Conservation (phyloP, 208 protist genomes). For the Crithidia bombi region DNA sequence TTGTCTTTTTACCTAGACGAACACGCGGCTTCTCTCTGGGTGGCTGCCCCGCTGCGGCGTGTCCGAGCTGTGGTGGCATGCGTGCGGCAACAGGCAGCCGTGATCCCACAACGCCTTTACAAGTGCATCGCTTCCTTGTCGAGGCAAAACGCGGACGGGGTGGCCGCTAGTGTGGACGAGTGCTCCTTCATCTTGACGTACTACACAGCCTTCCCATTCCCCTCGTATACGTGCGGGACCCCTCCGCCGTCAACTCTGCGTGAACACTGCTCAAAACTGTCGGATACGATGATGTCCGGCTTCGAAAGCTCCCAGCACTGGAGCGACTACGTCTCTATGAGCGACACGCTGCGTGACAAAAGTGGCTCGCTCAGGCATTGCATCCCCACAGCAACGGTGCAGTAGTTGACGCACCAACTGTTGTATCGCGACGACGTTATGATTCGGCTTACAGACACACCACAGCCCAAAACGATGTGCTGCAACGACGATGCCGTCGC, state of each 20-base stretch:
- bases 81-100: no score
- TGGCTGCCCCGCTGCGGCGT: no score
- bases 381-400: background rate
- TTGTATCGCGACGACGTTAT: background rate
- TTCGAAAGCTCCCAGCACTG: background rate
- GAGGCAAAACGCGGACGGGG: no score
- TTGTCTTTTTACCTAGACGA: no score
- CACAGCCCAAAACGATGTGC: background rate
- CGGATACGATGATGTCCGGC: conserved; percentile 9
- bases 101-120: no score
- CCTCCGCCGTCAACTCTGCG: background rate
- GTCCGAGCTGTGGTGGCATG: no score
- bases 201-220: background rate
- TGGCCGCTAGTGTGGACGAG: no score
- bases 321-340: background rate
- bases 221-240: background rate
- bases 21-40: no score
- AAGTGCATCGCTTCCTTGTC: no score
- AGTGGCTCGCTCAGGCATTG: no score
- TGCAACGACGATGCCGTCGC: background rate
- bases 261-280: background rate
- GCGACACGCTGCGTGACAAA: background rate
- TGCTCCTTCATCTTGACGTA: background rate
- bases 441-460: background rate
- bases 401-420: background rate